A percentile compares a stretch with the other conserved stretches of the same genome.
phyloP scores from a whole-genome alignment of 345 rosid species.

The Gossypium rotundifolium region DNA sequence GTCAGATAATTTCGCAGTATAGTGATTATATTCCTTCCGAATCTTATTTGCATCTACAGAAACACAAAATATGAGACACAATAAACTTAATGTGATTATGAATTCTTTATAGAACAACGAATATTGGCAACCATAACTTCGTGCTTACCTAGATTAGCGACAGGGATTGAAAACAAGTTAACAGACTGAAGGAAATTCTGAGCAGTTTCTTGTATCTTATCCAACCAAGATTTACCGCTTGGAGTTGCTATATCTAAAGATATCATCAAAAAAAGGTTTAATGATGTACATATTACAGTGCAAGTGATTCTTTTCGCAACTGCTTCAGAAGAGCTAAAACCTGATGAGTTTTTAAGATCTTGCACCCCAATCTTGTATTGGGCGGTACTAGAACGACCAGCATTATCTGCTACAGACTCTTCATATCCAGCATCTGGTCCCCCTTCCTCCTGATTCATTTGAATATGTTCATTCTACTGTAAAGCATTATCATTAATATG shows the following conservation, averaged over 20 bases:
- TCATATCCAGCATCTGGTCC: constrained; percentile 25
- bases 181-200: not conserved
- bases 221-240: constrained; percentile 9
- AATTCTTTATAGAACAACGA: not conserved
- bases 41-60: constrained; percentile 8
- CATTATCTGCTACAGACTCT: constrained; percentile 30
- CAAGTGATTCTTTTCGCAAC: too few species aligned
- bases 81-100: not conserved
- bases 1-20: not conserved
- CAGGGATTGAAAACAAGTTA: not conserved
- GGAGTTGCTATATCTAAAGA: too few species aligned
- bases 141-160: not conserved
- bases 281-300: too few species aligned
- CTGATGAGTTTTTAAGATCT: too few species aligned
- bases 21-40: constrained; percentile 7
- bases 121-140: not conserved
- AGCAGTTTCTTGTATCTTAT: constrained; percentile 9
- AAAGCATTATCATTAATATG: not conserved
- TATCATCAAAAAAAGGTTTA: too few species aligned
- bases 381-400: not conserved
- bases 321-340: too few species aligned
- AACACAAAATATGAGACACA: not conserved
- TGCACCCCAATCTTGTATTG: too few species aligned
- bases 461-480: not conserved
- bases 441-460: constrained; percentile 21